A percentile compares a stretch with the other conserved stretches of the same genome.
phyloP scores from a whole-genome alignment of 306 rosid species.

The Dalbergia cochinchinensis region DNA sequence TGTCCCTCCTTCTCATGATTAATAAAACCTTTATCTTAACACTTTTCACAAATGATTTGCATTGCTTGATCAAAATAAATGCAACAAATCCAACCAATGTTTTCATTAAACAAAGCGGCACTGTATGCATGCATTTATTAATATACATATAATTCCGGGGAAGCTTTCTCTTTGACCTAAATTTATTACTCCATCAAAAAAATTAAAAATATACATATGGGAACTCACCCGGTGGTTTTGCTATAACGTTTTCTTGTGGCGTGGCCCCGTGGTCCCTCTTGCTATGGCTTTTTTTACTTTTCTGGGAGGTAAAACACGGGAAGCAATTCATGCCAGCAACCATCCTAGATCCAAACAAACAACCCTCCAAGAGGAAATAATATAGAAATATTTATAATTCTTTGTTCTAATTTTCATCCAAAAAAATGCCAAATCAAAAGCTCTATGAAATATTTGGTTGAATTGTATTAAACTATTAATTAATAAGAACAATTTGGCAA shows the following conservation, averaged over 20 bases:
- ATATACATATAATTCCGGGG: too few species aligned
- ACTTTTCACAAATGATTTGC: background rate
- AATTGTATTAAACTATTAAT: background rate
- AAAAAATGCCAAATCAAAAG: background rate
- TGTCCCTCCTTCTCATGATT: background rate
- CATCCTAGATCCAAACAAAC: background rate
- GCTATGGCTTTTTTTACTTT: slow-evolving; percentile 55
- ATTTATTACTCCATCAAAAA: too few species aligned
- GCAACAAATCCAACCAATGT: too few species aligned
- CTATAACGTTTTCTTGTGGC: background rate
- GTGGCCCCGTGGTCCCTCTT: slow-evolving; percentile 47
- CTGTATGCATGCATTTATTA: background rate
- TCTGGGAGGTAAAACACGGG: slow-evolving; percentile 76
- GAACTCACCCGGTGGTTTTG: slow-evolving; percentile 56
- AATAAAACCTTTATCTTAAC: background rate
- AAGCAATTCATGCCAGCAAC: slow-evolving; percentile 75
- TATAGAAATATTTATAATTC: background rate
- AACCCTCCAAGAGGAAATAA: background rate
- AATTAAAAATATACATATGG: background rate
- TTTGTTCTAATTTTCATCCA: slow-evolving; percentile 6
- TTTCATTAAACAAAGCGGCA: background rate
- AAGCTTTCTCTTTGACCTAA: too few species aligned
- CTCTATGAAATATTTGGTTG: background rate
- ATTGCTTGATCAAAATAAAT: background rate
- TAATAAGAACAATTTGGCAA: background rate